Percentiles rank a stretch among this genome's conserved stretches.
Evolutionary conservation across 2,329 filamentous ascomycete genomes (phyloP).

Genomic region (Lasiodiplodia hormozganensis): DNA sequence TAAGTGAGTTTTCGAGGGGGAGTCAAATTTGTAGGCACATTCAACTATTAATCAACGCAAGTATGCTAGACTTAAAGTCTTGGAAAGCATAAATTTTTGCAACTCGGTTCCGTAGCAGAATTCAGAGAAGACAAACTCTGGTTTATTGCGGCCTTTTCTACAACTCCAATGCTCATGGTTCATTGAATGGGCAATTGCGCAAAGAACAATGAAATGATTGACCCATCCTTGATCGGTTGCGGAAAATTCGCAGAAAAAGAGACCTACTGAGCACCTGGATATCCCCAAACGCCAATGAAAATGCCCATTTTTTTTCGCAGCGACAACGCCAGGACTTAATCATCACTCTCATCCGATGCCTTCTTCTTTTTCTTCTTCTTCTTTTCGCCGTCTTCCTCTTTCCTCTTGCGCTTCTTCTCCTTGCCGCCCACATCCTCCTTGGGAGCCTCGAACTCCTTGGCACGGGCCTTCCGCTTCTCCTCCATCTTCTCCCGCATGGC

Average conservation of each 20-base stretch:
- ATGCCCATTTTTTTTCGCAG: slow-evolving; percentile 18
- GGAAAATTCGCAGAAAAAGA: neutral
- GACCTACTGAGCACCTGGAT: slow-evolving; percentile 24
- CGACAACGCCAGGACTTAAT: slow-evolving; percentile 1
- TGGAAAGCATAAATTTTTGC: no score
- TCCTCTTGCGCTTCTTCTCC: slow-evolving; percentile 59
- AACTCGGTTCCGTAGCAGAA: no score
- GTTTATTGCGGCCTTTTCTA: neutral
- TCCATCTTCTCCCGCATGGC: slow-evolving; percentile 87
- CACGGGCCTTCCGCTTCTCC: slow-evolving; percentile 83
- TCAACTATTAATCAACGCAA: no score
- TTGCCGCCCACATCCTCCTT: slow-evolving; percentile 69
- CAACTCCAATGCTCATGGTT: neutral
- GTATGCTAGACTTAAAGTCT: no score
- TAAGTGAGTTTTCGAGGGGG: no score
- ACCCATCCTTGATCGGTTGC: neutral
- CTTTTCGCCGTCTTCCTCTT: slow-evolving; percentile 49
- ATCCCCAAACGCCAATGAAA: slow-evolving; percentile 21
- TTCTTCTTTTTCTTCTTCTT: slow-evolving; percentile 52
- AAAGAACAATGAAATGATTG: slow-evolving; percentile 4
- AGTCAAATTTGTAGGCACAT: no score
- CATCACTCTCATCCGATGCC: slow-evolving; percentile 25
- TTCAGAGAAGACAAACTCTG: no score
- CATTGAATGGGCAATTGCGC: neutral
- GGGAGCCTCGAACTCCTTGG: slow-evolving; percentile 86